A percentile compares a stretch with the other conserved stretches of the same genome.
Conservation (phyloP, 805 yeast genomes). For the Diddensiella transvaalensis region DNA sequence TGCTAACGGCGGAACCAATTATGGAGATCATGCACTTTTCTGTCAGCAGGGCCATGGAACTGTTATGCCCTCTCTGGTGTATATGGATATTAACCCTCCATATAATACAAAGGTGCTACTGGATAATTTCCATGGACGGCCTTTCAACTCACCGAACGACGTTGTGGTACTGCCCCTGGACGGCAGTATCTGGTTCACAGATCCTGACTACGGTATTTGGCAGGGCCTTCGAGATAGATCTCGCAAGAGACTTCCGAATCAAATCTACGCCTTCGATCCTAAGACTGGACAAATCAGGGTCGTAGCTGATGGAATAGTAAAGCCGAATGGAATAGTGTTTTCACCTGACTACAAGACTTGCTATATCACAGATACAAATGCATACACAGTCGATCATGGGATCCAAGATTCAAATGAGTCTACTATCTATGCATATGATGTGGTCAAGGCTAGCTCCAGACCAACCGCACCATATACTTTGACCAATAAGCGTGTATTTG, state of each 20-base stretch:
- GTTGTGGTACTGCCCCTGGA: conserved; percentile 26
- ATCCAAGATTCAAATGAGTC: conserved; percentile 15
- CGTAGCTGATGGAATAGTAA: conserved; percentile 43
- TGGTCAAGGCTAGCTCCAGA: conserved; percentile 13
- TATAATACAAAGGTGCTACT: conserved; percentile 19
- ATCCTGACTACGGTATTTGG: conserved; percentile 26
- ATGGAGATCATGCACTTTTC: conserved; percentile 23
- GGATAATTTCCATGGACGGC: conserved; percentile 29
- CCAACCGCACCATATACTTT: conserved; percentile 17
- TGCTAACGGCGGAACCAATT: conserved; percentile 29
- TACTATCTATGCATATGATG: conserved; percentile 29
- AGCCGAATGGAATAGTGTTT: conserved; percentile 75
- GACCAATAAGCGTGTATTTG: conserved; percentile 27
- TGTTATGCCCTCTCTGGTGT: conserved; percentile 20
- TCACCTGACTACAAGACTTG: conserved; percentile 37
- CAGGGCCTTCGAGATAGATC: conserved; percentile 23
- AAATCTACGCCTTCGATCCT: conserved; percentile 42
- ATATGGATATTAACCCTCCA: conserved; percentile 23
- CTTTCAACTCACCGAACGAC: conserved; percentile 30
- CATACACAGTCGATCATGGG: conserved; percentile 18
- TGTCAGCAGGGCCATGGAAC: conserved; percentile 28
- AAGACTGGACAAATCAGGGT: conserved; percentile 29
- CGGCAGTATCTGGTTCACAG: conserved; percentile 31
- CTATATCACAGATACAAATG: conserved; percentile 47
- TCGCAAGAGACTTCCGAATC: conserved; percentile 24